A percentile compares a stretch with the other conserved stretches of the same genome.
These are phyloP conservation scores for Tulasnella sp. DNA, from an alignment of 768 basidiomycete species.

Conservation along the genomic window DNA sequence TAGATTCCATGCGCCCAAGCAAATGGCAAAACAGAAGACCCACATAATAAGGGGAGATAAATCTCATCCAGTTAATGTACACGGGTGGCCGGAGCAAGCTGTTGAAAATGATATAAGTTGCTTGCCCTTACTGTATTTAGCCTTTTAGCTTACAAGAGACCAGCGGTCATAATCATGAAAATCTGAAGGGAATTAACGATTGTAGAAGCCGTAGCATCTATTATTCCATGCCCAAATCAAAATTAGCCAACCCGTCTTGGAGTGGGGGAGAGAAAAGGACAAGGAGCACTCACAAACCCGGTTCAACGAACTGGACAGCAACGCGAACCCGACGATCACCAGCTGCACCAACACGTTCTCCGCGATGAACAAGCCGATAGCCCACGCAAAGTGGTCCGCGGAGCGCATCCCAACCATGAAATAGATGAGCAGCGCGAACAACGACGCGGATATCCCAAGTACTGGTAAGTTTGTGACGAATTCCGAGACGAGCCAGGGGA, in stretches of 20 bases:
- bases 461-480: slow-evolving; percentile 40
- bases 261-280: not conserved
- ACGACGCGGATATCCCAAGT: slow-evolving; percentile 36
- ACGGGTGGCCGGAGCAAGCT: slow-evolving; percentile 30
- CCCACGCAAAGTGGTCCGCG: slow-evolving; percentile 38
- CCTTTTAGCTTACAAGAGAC: slow-evolving; percentile 29
- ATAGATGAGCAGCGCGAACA: slow-evolving; percentile 33
- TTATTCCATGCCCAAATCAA: not conserved
- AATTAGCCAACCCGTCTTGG: not conserved
- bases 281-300: slow-evolving; percentile 32
- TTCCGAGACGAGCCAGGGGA: slow-evolving; percentile 41
- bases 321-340: slow-evolving; percentile 33
- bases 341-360: slow-evolving; percentile 35
- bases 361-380: slow-evolving; percentile 39
- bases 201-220: slow-evolving; percentile 36
- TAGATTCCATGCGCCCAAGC: too few species aligned
- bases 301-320: slow-evolving; percentile 35
- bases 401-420: slow-evolving; percentile 38
- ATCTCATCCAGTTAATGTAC: slow-evolving; percentile 42
- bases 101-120: not conserved
- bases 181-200: slow-evolving; percentile 35
- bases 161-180: slow-evolving; percentile 33
- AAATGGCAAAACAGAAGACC: not conserved
- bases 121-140: not conserved
- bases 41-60: slow-evolving; percentile 40